Evolutionary conservation across 1,284 basidiomycete species (phyloP).

Genomic region (Ustilago loliicola): DNA sequence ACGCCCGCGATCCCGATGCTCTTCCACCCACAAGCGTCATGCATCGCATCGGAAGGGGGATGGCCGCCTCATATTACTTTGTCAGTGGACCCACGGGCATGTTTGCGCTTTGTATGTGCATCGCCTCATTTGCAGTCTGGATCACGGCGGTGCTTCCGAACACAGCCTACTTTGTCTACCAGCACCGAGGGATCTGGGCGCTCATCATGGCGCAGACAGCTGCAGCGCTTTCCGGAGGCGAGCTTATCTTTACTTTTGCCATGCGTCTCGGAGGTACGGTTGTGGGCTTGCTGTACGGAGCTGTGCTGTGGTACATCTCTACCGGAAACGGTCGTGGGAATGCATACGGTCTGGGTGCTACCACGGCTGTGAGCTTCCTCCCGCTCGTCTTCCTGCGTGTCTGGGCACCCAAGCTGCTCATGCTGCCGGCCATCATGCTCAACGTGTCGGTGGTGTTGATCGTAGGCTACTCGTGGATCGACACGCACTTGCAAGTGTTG

Average conservation of each 20-base stretch:
- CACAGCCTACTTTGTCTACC: conserved; percentile 60
- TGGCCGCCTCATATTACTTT: conserved; percentile 40
- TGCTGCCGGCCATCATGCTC: conserved; percentile 79
- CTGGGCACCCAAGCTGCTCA: conserved; percentile 80
- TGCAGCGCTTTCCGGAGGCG: conserved; percentile 60
- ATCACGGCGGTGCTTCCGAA: conserved; percentile 72
- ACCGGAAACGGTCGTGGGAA: conserved; percentile 73
- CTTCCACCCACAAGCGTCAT: conserved; percentile 74
- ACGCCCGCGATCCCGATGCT: conserved; percentile 80
- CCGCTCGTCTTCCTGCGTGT: conserved; percentile 75
- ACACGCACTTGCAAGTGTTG: conserved; percentile 44
- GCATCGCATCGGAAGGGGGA: conserved; percentile 54
- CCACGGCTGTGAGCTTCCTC: conserved; percentile 79
- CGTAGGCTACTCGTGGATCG: conserved; percentile 61
- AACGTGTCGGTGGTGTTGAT: conserved; percentile 77
- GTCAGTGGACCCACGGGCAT: conserved; percentile 74
- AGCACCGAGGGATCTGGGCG: conserved; percentile 66
- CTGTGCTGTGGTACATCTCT: conserved; percentile 78
- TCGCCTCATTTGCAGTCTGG: conserved; percentile 75
- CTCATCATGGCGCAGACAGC: conserved; percentile 68
- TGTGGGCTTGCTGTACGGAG: conserved; percentile 76
- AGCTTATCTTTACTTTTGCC: conserved; percentile 59
- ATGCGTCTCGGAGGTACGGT: conserved; percentile 57
- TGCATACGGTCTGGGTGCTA: conserved; percentile 80
- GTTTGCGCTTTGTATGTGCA: conserved; percentile 75